Evolutionary conservation across 192 early-diverging fungal genomes (phyloP), one percentile per base, ranked within the genome.

Genomic region (Dissophora ornata): DNA sequence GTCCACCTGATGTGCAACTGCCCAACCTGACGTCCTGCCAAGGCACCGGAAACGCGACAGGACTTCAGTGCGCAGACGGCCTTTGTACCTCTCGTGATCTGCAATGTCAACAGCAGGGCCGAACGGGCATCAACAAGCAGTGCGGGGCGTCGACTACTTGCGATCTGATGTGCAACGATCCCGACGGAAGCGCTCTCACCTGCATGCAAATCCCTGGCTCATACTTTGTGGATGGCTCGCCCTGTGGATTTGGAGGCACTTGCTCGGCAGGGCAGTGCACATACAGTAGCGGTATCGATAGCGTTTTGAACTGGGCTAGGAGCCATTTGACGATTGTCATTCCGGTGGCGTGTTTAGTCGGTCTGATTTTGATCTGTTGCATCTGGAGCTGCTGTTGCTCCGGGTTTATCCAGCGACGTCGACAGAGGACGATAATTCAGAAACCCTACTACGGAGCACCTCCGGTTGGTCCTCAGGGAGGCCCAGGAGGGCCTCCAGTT

Each of bases 11-110:
- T 81, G 32, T 61, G 2, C 90, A 89, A 61, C 46, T 92, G 0
- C 32, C 66, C 9, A 89, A 98, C 71, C 86, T 88, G 11, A 84
- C 84, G 0, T 33, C 81, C 1, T 98, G 97, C 79, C 54, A 34
- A 25, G 64, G 58, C 16, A 21, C 50, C 52, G 82, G 82, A 8
- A 82, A 79, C 40, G 41, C 50, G 12, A 67, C 71, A 18, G 79
- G 75, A 0, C 78, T 89, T 11, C 69, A 82, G 28, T 93, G 92
- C 62, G 87, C 92, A 11, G 87, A 87, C 9, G 92, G 92, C 28
- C 85, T 89, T 61, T 93, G 92, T 67, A 93, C 90, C 16, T 91
- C 89, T 4, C 82, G 90, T 40, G 90, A 93, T 74, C 75, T 84
- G 0, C 92, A 93, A 68, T 91, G 90, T 33, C 61, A 79, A 48